These are phyloP conservation scores for Fusarium pseudograminearum DNA, from an alignment of 2,329 filamentous ascomycete species.

Conservation along the genomic window DNA sequence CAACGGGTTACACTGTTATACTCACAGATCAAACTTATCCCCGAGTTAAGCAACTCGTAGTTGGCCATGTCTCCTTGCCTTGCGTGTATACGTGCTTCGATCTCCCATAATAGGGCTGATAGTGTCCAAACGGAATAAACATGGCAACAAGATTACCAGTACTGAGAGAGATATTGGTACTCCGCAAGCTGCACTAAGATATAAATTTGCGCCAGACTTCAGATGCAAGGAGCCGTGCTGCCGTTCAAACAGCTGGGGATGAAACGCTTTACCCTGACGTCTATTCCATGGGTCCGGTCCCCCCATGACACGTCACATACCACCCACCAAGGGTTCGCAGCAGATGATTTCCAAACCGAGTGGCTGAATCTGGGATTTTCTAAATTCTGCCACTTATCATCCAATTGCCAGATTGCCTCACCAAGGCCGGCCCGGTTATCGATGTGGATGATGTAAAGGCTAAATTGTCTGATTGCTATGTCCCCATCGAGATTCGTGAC, in stretches of 20 bases:
- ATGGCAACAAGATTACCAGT: conserved; percentile 13
- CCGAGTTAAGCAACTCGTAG: background rate
- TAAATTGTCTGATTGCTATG: background rate
- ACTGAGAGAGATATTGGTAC: conserved; percentile 7
- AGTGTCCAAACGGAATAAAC: conserved; percentile 19
- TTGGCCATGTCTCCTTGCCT: background rate
- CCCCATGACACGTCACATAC: conserved; percentile 49
- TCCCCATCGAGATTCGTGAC: background rate
- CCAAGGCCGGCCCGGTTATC: conserved; percentile 16
- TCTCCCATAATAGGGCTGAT: conserved; percentile 31
- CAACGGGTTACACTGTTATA: background rate
- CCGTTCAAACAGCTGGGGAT: conserved; percentile 45
- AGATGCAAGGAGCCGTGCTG: conserved; percentile 40
- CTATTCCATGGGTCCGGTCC: conserved; percentile 37
- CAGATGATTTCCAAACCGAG: conserved; percentile 27
- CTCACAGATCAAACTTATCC: conserved; percentile 14
- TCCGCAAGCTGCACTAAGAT: conserved; percentile 34
- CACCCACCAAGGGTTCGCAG: conserved; percentile 41
- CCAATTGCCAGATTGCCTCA: conserved; percentile 19
- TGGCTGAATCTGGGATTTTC: conserved; percentile 20
- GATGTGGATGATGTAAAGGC: background rate
- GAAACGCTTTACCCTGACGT: conserved; percentile 45
- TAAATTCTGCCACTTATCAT: background rate
- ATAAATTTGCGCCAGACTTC: conserved; percentile 33
- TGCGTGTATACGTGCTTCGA: conserved; percentile 17